Evolutionary conservation across 768 basidiomycete species (phyloP).

Genomic region (Boletus rufocinnamomeus): DNA sequence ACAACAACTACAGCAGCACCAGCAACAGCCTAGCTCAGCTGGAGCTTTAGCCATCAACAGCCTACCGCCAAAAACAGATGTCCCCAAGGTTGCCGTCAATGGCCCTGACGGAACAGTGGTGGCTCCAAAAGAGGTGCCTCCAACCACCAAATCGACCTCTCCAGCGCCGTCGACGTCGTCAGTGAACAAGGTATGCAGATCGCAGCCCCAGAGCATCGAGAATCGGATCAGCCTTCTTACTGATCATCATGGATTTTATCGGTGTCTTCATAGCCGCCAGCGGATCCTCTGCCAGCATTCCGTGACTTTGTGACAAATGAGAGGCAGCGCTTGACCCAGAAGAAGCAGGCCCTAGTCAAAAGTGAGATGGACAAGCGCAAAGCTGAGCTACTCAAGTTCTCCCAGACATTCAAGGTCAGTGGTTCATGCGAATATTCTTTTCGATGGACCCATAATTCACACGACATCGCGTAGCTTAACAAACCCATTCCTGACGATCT

Average conservation of each 20-base stretch:
- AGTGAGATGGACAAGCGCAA: slow-evolving; percentile 94
- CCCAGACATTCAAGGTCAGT: slow-evolving; percentile 88
- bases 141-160: slow-evolving; percentile 63
- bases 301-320: slow-evolving; percentile 92
- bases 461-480: slow-evolving; percentile 60
- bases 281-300: slow-evolving; percentile 82
- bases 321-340: slow-evolving; percentile 86
- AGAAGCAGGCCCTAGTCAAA: slow-evolving; percentile 86
- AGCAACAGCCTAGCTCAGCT: slow-evolving; percentile 30
- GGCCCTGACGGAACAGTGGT: slow-evolving; percentile 69
- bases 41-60: slow-evolving; percentile 33
- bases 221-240: slow-evolving; percentile 6
- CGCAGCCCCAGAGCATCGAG: not conserved
- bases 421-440: not conserved
- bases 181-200: slow-evolving; percentile 50
- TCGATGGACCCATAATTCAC: not conserved
- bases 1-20: slow-evolving; percentile 38
- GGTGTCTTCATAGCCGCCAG: slow-evolving; percentile 51
- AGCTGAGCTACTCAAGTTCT: slow-evolving; percentile 92
- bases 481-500: slow-evolving; percentile 95
- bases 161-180: slow-evolving; percentile 53
- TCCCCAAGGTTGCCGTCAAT: slow-evolving; percentile 77
- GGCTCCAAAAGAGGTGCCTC: slow-evolving; percentile 42
- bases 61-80: slow-evolving; percentile 41
- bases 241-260: slow-evolving; percentile 3